phyloP scores from a whole-genome alignment of 1,284 basidiomycete genomes.

The Neolentinus lepideus region DNA sequence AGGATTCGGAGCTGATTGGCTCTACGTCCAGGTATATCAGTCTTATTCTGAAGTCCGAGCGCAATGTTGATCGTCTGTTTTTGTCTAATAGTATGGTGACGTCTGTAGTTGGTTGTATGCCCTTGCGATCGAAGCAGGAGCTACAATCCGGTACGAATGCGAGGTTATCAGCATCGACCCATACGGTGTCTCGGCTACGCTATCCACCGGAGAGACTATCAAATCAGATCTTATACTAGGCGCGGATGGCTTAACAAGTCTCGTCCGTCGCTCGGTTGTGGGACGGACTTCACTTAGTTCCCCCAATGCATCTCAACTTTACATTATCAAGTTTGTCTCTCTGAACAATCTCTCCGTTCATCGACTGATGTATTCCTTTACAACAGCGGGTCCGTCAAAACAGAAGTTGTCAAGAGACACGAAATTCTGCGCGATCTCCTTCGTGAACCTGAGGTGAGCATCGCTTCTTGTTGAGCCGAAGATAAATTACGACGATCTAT shows the following conservation, averaged over 20 bases:
- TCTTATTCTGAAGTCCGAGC: not conserved
- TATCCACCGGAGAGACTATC: not conserved
- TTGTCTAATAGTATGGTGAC: conserved; percentile 1
- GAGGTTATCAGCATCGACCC: not conserved
- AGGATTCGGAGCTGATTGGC: conserved; percentile 29
- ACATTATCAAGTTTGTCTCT: not conserved
- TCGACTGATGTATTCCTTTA: not conserved
- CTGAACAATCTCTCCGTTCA: not conserved
- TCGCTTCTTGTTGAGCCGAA: too few species aligned
- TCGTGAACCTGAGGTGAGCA: too few species aligned
- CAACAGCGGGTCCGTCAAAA: too few species aligned
- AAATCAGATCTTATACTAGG: not conserved
- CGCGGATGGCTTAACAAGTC: not conserved
- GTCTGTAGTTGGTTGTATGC: not conserved
- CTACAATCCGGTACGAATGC: conserved; percentile 10
- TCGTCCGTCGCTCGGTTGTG: not conserved
- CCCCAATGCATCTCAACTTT: not conserved
- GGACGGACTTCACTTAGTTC: not conserved
- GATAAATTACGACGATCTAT: too few species aligned
- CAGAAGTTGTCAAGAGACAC: too few species aligned
- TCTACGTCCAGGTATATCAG: conserved; percentile 24
- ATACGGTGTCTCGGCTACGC: not conserved
- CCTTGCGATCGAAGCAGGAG: conserved; percentile 23
- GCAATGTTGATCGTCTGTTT: not conserved
- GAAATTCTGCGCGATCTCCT: too few species aligned